Evolutionary conservation across 345 rosid species (phyloP).

Genomic region (Eucalyptus urophylla): DNA sequence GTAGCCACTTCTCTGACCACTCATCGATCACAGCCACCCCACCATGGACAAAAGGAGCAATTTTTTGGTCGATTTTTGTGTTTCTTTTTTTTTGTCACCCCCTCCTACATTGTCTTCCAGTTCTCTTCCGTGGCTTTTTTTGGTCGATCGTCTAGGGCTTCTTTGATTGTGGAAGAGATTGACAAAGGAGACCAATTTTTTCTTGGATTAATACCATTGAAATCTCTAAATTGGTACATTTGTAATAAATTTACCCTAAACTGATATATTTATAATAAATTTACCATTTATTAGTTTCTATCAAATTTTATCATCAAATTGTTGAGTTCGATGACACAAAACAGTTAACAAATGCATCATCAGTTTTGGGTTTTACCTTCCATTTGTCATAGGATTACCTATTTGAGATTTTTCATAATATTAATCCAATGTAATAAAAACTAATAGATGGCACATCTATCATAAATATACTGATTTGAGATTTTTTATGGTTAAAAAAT

Average conservation of each 20-base stretch:
- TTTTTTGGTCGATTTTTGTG: not conserved
- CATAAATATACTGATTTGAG: too few species aligned
- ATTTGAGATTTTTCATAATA: too few species aligned
- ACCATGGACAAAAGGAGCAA: not conserved
- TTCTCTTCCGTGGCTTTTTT: not conserved
- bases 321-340: fast-evolving
- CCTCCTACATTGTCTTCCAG: not conserved
- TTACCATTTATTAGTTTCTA: too few species aligned
- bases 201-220: not conserved
- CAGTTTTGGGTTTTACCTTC: fast-evolving
- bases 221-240: too few species aligned
- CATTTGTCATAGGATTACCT: fast-evolving
- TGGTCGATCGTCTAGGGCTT: not conserved
- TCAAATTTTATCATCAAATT: too few species aligned
- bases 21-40: not conserved
- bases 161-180: not conserved
- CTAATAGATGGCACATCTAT: too few species aligned
- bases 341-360: fast-evolving
- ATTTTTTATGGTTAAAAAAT: too few species aligned
- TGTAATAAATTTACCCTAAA: too few species aligned
- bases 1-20: not conserved
- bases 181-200: not conserved
- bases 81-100: not conserved
- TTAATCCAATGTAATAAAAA: too few species aligned
- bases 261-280: too few species aligned